These are phyloP conservation scores for Aspergillus sp. DNA, from an alignment of 2,329 filamentous ascomycete genomes.

Conservation along the genomic window DNA sequence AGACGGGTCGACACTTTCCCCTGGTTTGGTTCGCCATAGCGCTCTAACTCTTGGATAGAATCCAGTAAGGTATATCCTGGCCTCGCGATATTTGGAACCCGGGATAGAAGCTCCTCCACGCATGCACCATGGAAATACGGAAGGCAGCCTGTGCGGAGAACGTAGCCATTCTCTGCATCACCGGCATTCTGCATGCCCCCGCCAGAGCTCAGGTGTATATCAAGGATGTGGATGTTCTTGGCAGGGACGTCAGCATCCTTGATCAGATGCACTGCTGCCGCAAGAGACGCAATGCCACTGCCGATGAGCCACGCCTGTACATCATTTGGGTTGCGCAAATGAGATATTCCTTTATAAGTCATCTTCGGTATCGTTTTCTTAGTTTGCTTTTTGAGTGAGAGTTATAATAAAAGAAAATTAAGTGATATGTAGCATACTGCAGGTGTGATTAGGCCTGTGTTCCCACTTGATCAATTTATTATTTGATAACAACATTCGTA, in stretches of 20 bases:
- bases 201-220: conserved; percentile 24
- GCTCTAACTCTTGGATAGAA: background rate
- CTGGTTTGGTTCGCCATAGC: conserved; percentile 7
- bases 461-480: too few relatives aligned
- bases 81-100: conserved; percentile 16
- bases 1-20: background rate
- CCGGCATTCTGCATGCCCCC: conserved; percentile 27
- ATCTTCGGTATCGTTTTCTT: too few relatives aligned
- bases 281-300: conserved; percentile 31
- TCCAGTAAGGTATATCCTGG: conserved; percentile 4
- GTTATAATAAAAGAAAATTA: too few relatives aligned
- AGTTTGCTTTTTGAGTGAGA: too few relatives aligned
- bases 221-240: conserved; percentile 30
- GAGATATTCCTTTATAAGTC: too few relatives aligned
- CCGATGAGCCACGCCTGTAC: conserved; percentile 32
- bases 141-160: conserved; percentile 28
- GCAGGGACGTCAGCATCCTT: conserved; percentile 29
- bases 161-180: conserved; percentile 26
- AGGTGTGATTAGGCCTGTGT: too few relatives aligned
- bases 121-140: conserved; percentile 32
- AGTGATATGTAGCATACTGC: too few relatives aligned
- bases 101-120: conserved; percentile 27
- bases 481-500: too few relatives aligned
- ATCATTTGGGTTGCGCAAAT: conserved; percentile 3
- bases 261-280: conserved; percentile 33